Conservation (phyloP, 805 yeast genomes). For the Saccharomyces kudriavzevii region DNA sequence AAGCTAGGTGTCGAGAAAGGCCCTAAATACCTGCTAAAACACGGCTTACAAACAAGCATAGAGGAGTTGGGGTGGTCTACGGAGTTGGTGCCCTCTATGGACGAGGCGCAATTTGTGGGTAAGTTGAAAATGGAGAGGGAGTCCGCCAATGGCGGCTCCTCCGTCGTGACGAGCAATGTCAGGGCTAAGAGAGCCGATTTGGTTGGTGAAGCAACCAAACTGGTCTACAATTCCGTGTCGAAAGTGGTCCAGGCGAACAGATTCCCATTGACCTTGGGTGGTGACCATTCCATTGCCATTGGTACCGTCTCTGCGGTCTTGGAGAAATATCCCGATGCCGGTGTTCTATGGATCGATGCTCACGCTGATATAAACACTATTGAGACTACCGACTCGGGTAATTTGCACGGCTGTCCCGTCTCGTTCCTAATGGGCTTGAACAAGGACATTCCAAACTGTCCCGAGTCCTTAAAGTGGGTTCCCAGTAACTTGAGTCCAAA, state of each 20-base stretch:
- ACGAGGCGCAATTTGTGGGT: conserved; percentile 38
- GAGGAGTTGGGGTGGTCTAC: conserved; percentile 67
- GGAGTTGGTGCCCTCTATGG: conserved; percentile 45
- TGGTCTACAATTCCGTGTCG: conserved; percentile 53
- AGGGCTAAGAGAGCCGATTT: conserved; percentile 63
- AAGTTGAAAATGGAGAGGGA: conserved; percentile 32
- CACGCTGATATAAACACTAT: conserved; percentile 96
- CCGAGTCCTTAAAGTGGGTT: conserved; percentile 76
- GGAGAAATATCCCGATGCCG: conserved; percentile 73
- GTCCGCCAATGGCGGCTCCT: conserved; percentile 41
- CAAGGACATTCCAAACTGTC: conserved; percentile 39
- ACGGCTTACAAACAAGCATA: conserved; percentile 61
- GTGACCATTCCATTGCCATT: conserved; percentile 94
- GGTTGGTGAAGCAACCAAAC: conserved; percentile 66
- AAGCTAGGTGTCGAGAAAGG: conserved; percentile 91
- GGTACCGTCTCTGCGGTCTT: conserved; percentile 85
- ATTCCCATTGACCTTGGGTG: conserved; percentile 84
- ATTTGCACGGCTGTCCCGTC: conserved; percentile 94
- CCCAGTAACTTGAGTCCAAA: conserved; percentile 55
- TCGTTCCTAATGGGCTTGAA: conserved; percentile 83
- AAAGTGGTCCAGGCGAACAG: conserved; percentile 40
- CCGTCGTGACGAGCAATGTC: conserved; percentile 14
- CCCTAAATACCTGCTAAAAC: conserved; percentile 69
- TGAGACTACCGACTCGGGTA: conserved; percentile 73
- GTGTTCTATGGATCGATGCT: conserved; percentile 93